phyloP scores from a whole-genome alignment of 495 filamentous ascomycete genomes.

The Daldinia grandis region DNA sequence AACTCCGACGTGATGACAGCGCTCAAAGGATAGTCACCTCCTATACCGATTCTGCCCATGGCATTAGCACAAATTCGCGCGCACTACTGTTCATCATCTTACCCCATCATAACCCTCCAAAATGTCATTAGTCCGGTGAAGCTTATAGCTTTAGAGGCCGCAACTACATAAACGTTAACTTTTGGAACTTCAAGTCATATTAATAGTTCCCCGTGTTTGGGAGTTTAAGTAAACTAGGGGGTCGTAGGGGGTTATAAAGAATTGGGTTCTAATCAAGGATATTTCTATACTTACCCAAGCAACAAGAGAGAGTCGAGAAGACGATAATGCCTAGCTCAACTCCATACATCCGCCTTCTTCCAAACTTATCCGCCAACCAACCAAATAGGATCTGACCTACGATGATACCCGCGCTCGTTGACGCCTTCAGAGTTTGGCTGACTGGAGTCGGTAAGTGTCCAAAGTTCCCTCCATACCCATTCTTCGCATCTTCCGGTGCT shows the following conservation, averaged over 20 bases:
- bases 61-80: conserved; percentile 7
- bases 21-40: conserved; percentile 79
- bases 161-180: conserved; percentile 51
- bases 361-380: conserved; percentile 71
- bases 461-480: conserved; percentile 52
- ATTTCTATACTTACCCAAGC: conserved; percentile 28
- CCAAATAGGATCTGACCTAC: conserved; percentile 79
- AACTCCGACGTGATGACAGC: conserved; percentile 86
- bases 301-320: conserved; percentile 36
- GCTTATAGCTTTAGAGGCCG: conserved; percentile 64
- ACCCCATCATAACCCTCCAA: conserved; percentile 80
- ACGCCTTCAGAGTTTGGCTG: conserved; percentile 76
- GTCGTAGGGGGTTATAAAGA: neutral
- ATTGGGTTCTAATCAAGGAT: neutral
- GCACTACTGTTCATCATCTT: conserved; percentile 30
- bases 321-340: conserved; percentile 79
- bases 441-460: conserved; percentile 65
- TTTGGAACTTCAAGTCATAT: neutral
- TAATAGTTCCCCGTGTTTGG: neutral
- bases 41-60: conserved; percentile 64
- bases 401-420: conserved; percentile 77
- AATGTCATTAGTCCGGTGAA: conserved; percentile 79
- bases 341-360: conserved; percentile 80
- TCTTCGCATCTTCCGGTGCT: conserved; percentile 34
- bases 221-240: neutral